These are phyloP conservation scores for Phytophthora sp. DNA, from an alignment of 352 stramenopile species.

Conservation along the genomic window DNA sequence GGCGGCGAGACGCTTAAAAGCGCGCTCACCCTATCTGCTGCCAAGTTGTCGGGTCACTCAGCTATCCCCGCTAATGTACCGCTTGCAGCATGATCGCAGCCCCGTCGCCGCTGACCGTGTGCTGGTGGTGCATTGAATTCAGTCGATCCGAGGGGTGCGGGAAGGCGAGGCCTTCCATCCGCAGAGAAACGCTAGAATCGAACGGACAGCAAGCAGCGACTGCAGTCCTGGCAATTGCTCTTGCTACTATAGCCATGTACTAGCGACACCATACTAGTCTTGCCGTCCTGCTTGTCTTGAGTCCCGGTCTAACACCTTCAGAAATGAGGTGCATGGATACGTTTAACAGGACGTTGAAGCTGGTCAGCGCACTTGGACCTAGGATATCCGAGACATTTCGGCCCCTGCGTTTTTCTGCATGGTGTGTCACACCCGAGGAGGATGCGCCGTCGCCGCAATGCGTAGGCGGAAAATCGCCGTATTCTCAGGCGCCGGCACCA, in stretches of 20 bases:
- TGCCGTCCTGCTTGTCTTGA: neutral
- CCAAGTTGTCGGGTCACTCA: too few relatives aligned
- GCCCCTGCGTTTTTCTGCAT: neutral
- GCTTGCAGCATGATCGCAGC: too few relatives aligned
- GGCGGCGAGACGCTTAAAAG: too few relatives aligned
- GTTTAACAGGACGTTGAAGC: neutral
- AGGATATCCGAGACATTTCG: neutral
- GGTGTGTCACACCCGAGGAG: neutral
- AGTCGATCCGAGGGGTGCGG: too few relatives aligned
- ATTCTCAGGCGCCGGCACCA: neutral
- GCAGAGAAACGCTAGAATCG: neutral
- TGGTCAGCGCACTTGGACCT: neutral
- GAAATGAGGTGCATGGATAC: neutral
- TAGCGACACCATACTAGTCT: too few relatives aligned
- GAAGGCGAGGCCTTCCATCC: neutral
- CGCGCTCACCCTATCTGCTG: too few relatives aligned
- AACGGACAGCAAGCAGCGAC: neutral
- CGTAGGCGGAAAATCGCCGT: neutral
- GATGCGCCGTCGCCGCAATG: neutral
- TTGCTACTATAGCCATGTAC: too few relatives aligned
- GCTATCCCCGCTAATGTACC: too few relatives aligned
- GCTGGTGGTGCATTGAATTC: neutral
- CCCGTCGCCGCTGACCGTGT: too few relatives aligned
- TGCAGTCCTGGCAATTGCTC: neutral
- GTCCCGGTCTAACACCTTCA: too few relatives aligned